Percentiles rank a stretch among this genome's conserved stretches.
phyloP scores from a whole-genome alignment of 192 early-diverging fungal genomes.

The Podila horticola region DNA sequence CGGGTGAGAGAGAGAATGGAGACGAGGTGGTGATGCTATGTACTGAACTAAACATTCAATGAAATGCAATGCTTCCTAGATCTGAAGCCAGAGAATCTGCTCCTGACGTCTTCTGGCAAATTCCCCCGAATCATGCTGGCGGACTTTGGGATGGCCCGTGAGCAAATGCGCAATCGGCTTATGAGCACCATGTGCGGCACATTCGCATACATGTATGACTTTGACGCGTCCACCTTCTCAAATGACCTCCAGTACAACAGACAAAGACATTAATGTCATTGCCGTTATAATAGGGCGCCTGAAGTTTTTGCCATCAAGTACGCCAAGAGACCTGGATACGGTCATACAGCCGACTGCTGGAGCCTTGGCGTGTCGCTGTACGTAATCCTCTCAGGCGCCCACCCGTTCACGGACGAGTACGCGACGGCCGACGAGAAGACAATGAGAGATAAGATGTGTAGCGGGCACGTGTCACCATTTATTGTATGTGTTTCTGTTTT shows the following conservation, averaged over 20 bases:
- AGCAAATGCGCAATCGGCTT: slow-evolving; percentile 72
- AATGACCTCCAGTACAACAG: too few species aligned
- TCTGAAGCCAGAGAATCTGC: slow-evolving; percentile 80
- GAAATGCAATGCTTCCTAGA: slow-evolving; percentile 24
- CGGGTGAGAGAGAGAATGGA: neutral
- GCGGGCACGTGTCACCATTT: neutral
- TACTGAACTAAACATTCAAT: slow-evolving; percentile 5
- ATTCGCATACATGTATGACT: slow-evolving; percentile 59
- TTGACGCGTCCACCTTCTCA: too few species aligned
- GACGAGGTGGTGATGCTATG: neutral
- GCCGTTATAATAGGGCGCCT: slow-evolving; percentile 19
- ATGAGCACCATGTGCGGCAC: slow-evolving; percentile 95
- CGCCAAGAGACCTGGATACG: slow-evolving; percentile 56
- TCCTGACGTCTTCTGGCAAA: slow-evolving; percentile 59
- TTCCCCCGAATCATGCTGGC: slow-evolving; percentile 80
- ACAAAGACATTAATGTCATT: too few species aligned
- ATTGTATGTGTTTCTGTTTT: slow-evolving; percentile 35
- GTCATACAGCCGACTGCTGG: slow-evolving; percentile 72
- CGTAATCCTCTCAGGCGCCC: slow-evolving; percentile 68
- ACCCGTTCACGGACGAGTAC: slow-evolving; percentile 33
- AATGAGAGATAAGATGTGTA: slow-evolving; percentile 25
- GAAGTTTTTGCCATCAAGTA: slow-evolving; percentile 37
- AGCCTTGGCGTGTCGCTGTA: slow-evolving; percentile 87
- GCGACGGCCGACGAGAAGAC: slow-evolving; percentile 19
- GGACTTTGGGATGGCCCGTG: slow-evolving; percentile 92